These are phyloP conservation scores for Rhizophlyctis rosea DNA, from an alignment of 192 early-diverging fungal genomes.

Conservation along the genomic window DNA sequence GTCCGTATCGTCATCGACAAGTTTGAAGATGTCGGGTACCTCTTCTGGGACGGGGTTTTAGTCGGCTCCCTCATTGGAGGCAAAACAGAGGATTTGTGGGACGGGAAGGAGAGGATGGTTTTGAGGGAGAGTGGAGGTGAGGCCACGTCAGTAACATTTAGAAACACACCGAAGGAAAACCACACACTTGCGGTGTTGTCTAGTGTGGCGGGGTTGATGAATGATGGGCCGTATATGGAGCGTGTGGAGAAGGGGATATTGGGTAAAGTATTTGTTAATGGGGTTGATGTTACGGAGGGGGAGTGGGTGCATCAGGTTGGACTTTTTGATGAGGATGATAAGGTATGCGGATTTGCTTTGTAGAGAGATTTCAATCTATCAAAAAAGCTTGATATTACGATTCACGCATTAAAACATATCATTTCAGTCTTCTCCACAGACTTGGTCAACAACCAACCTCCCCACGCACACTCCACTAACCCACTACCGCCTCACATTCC, in stretches of 20 bases:
- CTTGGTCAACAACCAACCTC: neutral
- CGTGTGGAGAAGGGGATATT: slow-evolving; percentile 25
- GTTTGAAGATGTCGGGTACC: slow-evolving; percentile 16
- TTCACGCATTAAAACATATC: too few species aligned
- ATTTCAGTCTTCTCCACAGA: too few species aligned
- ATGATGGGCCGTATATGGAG: slow-evolving; percentile 23
- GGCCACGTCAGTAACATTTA: neutral
- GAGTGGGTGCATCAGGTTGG: slow-evolving; percentile 32
- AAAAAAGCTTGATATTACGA: too few species aligned
- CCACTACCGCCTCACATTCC: slow-evolving; percentile 17
- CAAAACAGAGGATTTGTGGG: neutral
- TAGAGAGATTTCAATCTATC: too few species aligned
- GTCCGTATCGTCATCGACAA: neutral
- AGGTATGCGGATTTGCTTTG: slow-evolving; percentile 12
- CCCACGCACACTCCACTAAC: slow-evolving; percentile 7
- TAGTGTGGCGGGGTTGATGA: slow-evolving; percentile 20
- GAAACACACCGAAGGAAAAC: neutral
- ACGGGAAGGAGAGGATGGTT: neutral
- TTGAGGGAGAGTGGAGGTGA: neutral
- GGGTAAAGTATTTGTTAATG: slow-evolving; percentile 19
- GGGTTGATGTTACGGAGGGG: slow-evolving; percentile 21
- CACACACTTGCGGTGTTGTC: slow-evolving; percentile 21
- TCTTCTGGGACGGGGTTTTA: slow-evolving; percentile 23
- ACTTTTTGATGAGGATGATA: slow-evolving; percentile 20
- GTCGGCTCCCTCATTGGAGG: neutral